Percentiles rank a stretch among this genome's conserved stretches.
Conservation (phyloP, 164 flowering plant species). For the Vitis rotundifolia region DNA sequence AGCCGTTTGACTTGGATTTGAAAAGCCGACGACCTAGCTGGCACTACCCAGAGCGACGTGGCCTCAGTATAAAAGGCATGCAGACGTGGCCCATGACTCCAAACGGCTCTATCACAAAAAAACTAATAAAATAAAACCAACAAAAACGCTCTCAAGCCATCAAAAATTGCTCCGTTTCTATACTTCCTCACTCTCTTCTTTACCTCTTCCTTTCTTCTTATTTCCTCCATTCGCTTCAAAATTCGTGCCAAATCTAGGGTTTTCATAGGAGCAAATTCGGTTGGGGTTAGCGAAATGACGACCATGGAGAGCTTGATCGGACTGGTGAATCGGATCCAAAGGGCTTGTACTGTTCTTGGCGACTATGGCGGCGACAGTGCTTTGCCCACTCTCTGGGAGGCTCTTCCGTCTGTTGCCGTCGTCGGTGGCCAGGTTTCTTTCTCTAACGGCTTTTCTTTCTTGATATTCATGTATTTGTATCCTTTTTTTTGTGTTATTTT, state of each 20-base stretch:
- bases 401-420: constrained; percentile 75
- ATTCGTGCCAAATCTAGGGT: no score
- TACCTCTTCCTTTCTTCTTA: background rate
- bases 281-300: constrained; percentile 27
- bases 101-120: no score
- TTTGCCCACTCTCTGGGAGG: constrained; percentile 70
- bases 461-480: background rate
- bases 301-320: constrained; percentile 71
- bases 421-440: constrained; percentile 70
- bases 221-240: background rate
- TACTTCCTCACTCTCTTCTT: background rate
- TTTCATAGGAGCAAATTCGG: no score
- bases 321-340: constrained; percentile 61
- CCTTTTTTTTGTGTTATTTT: background rate
- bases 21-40: no score
- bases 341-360: constrained; percentile 70
- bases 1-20: no score
- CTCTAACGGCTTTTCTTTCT: background rate
- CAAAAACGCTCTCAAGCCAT: background rate
- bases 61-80: background rate
- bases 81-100: constrained; percentile 11
- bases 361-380: constrained; percentile 58
- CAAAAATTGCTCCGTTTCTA: constrained; percentile 8
- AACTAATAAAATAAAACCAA: background rate
- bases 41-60: no score